Base-by-base conservation (phyloP, 2,329 filamentous ascomycete genomes). In the Colletotrichum acutatum region DNA sequence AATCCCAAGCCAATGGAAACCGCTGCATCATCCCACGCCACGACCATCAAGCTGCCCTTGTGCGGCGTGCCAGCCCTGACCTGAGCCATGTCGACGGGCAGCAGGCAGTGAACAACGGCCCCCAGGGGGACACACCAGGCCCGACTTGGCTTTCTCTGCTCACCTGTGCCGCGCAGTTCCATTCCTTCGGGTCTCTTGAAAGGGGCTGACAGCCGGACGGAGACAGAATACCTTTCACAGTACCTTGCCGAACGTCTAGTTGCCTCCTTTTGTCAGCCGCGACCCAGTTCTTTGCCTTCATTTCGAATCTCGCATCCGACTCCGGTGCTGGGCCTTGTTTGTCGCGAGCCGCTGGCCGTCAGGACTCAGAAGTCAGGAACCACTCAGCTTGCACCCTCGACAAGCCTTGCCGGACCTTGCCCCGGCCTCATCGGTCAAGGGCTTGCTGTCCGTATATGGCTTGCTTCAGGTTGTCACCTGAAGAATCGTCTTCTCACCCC, bases 1-100 rank as follows among this genome's bases (percentile, higher is more conserved):
- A 56, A 14, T 59, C 59, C 66, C 66, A 72, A 54, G 54, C 66
- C 70, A 69, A 60, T 69, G 66, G 70, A 69, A 72, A 69, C 59
- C 32, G 66, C 70, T 64, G 54, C 66, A 69, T 69, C 59, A 69
- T 64, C 32, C 37, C 65, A 68, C 66, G 69, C 65, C 69, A 14
- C n/a, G 26, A 37, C 52, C n/a, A 16, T 30, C 53, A 24, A 37
- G 37, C 11, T 49, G 42, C 42, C 42, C 42, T 61, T 58, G 54
- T 28, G 19, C 26, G 54, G 26, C 26, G 28, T n/a, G 28, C 59
- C 59, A 59, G 57, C 57, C n/a, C 30, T 28, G 32, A 28, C 30
- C n/a, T 26, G 52, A 34, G 26, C 28, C 54, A 34, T 49, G 42
- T 22, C 42, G 19, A 22, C 42, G 42, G 42, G 42, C 42, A 49